Evolutionary conservation across 2,329 filamentous ascomycete genomes (phyloP), one percentile per base, ranked within the genome.

Genomic region (Nothophoma quercina): DNA sequence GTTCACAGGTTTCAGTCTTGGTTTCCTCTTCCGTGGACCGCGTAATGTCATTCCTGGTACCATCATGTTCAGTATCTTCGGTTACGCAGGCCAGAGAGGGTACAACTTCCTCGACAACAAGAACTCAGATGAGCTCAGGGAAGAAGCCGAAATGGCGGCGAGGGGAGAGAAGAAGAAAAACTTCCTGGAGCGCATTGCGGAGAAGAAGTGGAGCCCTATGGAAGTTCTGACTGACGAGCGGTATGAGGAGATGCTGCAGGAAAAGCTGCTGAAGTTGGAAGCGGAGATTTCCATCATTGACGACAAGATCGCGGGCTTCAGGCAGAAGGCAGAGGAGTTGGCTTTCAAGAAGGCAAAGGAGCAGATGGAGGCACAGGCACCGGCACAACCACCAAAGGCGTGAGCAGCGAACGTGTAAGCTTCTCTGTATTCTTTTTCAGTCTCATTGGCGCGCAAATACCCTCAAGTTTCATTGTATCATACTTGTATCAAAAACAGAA

Each of bases 281-380:
- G 88, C 85, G 1, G 88, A 93, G 56, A 91, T 95, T 71, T 86
- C 89, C 0, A 72, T 95, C 5, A 79, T 93, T 28, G 89, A 95
- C 64, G 90, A 93, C 46, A 86, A 85, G 65, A 90, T 95, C 60
- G 82, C 80, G 39, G 78, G 75, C 30, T 67, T 87, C 19, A 68
- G 58, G 42, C 65, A 63, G 40, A 48, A 66, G 49, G 65, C 67
- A 22, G 58, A 42, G 7, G 65, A 67, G 35, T 28, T 49, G 30
- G 59, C 69, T 10, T 39, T 47, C 23, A 50, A 63, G 42, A 41
- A 51, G 33, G 48, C 52, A 23, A 41, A 52, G 15, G 45, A 56
- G 22, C 41, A 42, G n/a, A 23, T 36, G 13, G 29, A 42, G 13
- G 40, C n/a, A 4, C 30, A 25, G 19, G 18, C 5, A 12, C 36